Base-by-base conservation (phyloP, 371 early-diverging fungal species). In the Rhizopus sp. region DNA sequence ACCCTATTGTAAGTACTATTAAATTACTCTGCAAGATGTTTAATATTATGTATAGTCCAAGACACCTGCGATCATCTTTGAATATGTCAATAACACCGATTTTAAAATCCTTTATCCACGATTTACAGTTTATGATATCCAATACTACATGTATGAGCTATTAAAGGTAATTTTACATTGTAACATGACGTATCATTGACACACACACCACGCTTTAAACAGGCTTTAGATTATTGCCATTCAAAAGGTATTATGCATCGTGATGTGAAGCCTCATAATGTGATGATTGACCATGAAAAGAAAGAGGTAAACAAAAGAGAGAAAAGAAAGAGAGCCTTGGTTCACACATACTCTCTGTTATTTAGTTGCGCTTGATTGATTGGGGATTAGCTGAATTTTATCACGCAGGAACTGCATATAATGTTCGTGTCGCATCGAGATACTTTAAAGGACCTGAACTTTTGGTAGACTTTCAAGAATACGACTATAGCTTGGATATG, bases 301-400 rank as follows among this genome's bases (percentile, higher is more conserved):
- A 89, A 91, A 64, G 86, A 89, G 75, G 88, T 91, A 81, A 46
- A 30, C 33, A 50, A 15, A 17, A 53, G 48, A 46, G 57, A 52
- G 56, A 23, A 23, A 23, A 23, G 23, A 74, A 77, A 58, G 12
- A 17, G n/a, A 35, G 17, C 12, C 16, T 2, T 47, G 12, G 15
- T 46, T 12, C 13, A 46, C 15, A 48, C 16, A 48, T 48, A n/a
- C 23, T 23, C 23, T 6, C 7, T 32, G n/a, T 40, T 7, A 38
- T 52, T 17, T 69, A 92, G 89, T 75, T 97, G 39, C 90, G 97
- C 37, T 84, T 99, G 69, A 99, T 99, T 62, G 99, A 99, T 81
- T 99, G 99, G 99, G 99, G 99, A 32, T 82, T 99, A 46, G 99
- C 99, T 35, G 99, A 99, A 74, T 99, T 99, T 66, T 99, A 99